A percentile compares a stretch with the other conserved stretches of the same genome.
Evolutionary conservation across 2,329 filamentous ascomycete species (phyloP).

Genomic region (Tolypocladium nubicola): DNA sequence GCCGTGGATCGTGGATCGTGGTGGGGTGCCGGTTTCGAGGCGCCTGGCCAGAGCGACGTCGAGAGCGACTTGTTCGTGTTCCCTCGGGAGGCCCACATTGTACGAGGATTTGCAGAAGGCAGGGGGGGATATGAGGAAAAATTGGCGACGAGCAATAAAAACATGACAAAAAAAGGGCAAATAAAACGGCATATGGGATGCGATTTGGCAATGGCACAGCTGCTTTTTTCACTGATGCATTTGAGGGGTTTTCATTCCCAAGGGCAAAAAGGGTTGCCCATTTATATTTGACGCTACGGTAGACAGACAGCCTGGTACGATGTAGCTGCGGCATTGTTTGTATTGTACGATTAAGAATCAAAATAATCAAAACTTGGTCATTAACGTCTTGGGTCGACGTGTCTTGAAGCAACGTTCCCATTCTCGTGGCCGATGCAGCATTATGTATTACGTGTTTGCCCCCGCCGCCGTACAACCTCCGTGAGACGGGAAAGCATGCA

Average conservation of each 20-base stretch:
- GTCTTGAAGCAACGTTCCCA: not conserved
- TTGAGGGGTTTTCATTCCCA: not conserved
- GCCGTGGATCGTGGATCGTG: not conserved
- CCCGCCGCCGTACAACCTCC: not conserved
- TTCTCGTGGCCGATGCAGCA: not conserved
- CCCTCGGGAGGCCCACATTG: conserved; percentile 1
- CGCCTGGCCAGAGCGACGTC: not conserved
- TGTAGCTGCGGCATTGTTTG: conserved; percentile 8
- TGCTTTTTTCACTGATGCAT: conserved; percentile 3
- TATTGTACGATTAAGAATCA: conserved; percentile 6
- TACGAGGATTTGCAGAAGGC: conserved; percentile 2
- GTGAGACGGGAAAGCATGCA: not conserved
- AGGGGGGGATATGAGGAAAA: not conserved
- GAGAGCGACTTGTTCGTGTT: not conserved
- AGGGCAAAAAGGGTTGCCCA: conserved; percentile 1
- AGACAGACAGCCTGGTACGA: conserved; percentile 2
- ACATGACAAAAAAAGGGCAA: not conserved
- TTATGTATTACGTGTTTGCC: not conserved
- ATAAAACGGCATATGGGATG: conserved; percentile 5
- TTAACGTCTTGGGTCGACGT: not conserved
- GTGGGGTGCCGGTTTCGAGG: no score
- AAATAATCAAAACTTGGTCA: not conserved
- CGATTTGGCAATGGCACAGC: conserved; percentile 4
- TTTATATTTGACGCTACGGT: conserved; percentile 9
- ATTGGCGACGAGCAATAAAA: not conserved